A percentile compares a stretch with the other conserved stretches of the same genome.
These are phyloP conservation scores for Monilinia aucupariae DNA, from an alignment of 2,329 filamentous ascomycete genomes.

Conservation along the genomic window DNA sequence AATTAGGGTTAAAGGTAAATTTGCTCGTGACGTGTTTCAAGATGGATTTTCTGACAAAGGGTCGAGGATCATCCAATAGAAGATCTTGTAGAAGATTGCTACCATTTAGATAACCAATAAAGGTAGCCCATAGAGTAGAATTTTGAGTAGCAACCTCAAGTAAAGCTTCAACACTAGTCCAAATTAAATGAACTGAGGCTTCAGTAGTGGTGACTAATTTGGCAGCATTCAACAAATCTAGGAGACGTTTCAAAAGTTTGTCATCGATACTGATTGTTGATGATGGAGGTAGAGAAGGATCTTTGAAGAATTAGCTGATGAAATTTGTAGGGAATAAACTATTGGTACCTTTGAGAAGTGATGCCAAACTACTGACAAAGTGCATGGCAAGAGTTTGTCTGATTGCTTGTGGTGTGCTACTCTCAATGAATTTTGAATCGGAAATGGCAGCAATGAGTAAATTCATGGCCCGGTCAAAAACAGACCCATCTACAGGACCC, in stretches of 20 bases:
- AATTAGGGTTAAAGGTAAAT: slow-evolving; percentile 30
- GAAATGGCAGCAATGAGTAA: slow-evolving; percentile 57
- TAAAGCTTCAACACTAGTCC: slow-evolving; percentile 43
- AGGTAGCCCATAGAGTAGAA: slow-evolving; percentile 41
- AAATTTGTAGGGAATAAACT: not conserved
- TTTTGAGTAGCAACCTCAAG: slow-evolving; percentile 46
- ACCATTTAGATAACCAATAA: slow-evolving; percentile 38
- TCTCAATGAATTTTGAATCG: slow-evolving; percentile 48
- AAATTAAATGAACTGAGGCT: slow-evolving; percentile 37
- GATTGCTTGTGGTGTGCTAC: slow-evolving; percentile 41
- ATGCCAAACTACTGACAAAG: slow-evolving; percentile 52
- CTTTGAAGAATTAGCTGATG: slow-evolving; percentile 33
- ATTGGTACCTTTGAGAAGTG: slow-evolving; percentile 48
- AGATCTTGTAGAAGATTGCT: slow-evolving; percentile 39
- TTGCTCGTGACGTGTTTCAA: slow-evolving; percentile 33
- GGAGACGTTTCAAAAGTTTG: slow-evolving; percentile 34
- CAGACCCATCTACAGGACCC: slow-evolving; percentile 33
- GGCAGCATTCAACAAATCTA: slow-evolving; percentile 31
- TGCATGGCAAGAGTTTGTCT: slow-evolving; percentile 47
- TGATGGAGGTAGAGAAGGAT: slow-evolving; percentile 37
- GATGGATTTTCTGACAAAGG: slow-evolving; percentile 31
- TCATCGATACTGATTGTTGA: slow-evolving; percentile 34
- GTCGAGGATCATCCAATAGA: slow-evolving; percentile 41
- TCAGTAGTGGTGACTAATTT: slow-evolving; percentile 22
- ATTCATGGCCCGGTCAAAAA: slow-evolving; percentile 43